Evolutionary conservation across 441 rosid species (phyloP), one percentile per base, ranked within the genome.

Genomic region (Pelargonium fulgidum): DNA sequence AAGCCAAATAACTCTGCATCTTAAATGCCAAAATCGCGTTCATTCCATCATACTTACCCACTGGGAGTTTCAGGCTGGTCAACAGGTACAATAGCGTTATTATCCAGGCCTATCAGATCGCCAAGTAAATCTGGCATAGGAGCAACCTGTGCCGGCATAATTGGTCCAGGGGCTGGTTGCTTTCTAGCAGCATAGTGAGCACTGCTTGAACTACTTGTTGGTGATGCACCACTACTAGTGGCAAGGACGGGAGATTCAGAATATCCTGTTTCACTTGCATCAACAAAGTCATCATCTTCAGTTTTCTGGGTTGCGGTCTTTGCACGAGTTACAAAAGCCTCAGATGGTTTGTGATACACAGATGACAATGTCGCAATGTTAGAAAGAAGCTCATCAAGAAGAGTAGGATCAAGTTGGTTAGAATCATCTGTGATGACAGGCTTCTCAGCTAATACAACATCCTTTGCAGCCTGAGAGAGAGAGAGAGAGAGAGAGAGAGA

Each of bases 341-440:
- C 97, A 54, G 99, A 96, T 0, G 92, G 93, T 76, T 93, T 91
- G 86, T 93, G 97, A 75, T 93, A 93, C 76, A 93, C 96, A 73
- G 97, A 93, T 41, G 99, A 88, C 79, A 91, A 79, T 33, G 99
- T 93, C 11, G 97, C 93, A 36, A 93, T 89, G 74, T 93, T 93
- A 67, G 97, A 79, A 63, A 91, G 97, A 79, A 93, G 97, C 83
- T 93, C 97, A 76, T 93, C 96, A 56, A 93, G 90, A 73, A 93
- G 95, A 81, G 99, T 81, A 68, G 95, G 63, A 39, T 93, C 97
- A 0, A 93, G 89, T 73, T 85, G 96, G 86, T 93, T 91, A 24
- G 99, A 93, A 81, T 91, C 97, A 64, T 93, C 99, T 54, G 85
- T 87, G 59, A 93, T 93, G 78, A 93, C 99, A 22, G 99, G 99